Evolutionary conservation across 345 rosid genomes (phyloP).

Genomic region (Camelina hispida): DNA sequence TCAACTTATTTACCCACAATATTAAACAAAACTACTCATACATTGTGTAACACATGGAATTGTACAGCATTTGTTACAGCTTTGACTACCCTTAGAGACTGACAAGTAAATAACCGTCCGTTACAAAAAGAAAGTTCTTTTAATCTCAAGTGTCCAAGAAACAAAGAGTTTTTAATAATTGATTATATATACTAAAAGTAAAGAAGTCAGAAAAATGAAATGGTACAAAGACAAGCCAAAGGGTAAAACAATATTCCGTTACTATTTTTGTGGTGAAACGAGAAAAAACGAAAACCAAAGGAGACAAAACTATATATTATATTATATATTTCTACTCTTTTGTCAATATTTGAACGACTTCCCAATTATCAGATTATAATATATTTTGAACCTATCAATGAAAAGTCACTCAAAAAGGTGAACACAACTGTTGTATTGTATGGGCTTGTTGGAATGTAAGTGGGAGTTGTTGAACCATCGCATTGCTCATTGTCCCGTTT

Average conservation of each 20-base stretch:
- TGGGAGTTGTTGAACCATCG: conserved; percentile 82
- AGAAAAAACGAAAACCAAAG: conserved; percentile 23
- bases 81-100: neutral
- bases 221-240: conserved; percentile 10
- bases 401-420: conserved; percentile 16
- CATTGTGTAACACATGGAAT: neutral
- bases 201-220: conserved; percentile 10
- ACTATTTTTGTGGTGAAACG: conserved; percentile 23
- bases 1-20: neutral
- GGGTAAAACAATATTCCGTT: conserved; percentile 23
- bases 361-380: conserved; percentile 44
- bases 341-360: conserved; percentile 34
- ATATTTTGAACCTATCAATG: conserved; percentile 38
- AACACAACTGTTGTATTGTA: conserved; percentile 49
- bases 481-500: conserved; percentile 39
- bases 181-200: neutral
- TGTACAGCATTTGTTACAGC: neutral
- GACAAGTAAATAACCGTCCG: neutral
- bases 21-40: neutral
- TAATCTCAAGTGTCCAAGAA: neutral
- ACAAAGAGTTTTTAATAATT: neutral
- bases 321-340: conserved; percentile 7
- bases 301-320: conserved; percentile 29
- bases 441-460: conserved; percentile 69
- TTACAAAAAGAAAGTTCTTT: neutral